Conservation (phyloP, 164 flowering plant genomes). For the Dillenia suffruticosa region DNA sequence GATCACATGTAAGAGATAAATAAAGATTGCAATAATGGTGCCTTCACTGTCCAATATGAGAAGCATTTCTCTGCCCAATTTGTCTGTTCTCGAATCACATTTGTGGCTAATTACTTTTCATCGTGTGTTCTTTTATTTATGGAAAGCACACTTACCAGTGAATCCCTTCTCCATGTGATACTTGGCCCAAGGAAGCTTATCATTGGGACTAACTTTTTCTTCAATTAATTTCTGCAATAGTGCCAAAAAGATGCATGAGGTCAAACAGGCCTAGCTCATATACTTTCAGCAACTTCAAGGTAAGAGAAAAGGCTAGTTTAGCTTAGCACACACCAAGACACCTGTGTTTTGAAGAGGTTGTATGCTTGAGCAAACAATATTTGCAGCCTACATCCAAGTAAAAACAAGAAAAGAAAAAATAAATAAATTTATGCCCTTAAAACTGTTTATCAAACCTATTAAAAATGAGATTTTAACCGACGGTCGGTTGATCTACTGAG, state of each 20-base stretch:
- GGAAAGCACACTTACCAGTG: conserved; percentile 33
- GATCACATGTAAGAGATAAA: too few species aligned
- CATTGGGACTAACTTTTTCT: conserved; percentile 56
- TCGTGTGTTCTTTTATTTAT: too few species aligned
- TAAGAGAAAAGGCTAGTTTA: neutral
- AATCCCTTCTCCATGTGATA: conserved; percentile 65
- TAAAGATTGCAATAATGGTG: too few species aligned
- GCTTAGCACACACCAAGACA: conserved; percentile 37
- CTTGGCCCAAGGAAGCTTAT: conserved; percentile 50
- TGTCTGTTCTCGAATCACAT: too few species aligned
- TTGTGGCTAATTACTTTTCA: too few species aligned
- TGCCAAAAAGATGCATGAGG: neutral
- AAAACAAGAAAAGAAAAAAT: neutral
- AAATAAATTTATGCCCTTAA: neutral
- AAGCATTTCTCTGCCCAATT: too few species aligned
- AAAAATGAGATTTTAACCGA: too few species aligned
- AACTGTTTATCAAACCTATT: too few species aligned
- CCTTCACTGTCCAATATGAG: too few species aligned
- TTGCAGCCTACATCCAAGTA: conserved; percentile 55
- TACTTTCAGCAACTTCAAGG: neutral
- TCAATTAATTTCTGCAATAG: conserved; percentile 53
- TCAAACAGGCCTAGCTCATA: neutral
- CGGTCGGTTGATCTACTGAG: too few species aligned
- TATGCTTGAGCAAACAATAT: conserved; percentile 70
- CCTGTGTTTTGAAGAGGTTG: conserved; percentile 73